Evolutionary conservation across 768 basidiomycete species (phyloP).

Genomic region (Lactifluus rugatus): DNA sequence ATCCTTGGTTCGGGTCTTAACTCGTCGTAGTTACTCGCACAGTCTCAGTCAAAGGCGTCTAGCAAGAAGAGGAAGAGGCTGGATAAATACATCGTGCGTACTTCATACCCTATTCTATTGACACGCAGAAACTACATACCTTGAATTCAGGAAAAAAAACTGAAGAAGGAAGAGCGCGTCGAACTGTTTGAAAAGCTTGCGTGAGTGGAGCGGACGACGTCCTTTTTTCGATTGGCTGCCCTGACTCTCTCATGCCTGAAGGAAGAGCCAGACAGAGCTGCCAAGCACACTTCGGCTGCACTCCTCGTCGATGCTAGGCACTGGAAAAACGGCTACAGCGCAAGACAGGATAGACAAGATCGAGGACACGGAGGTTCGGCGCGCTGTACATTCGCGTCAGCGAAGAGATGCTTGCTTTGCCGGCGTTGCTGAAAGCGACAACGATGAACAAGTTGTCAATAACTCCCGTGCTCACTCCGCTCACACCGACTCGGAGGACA

Average conservation of each 20-base stretch:
- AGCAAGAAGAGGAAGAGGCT: slow-evolving; percentile 42
- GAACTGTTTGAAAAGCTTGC: slow-evolving; percentile 71
- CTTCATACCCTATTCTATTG: background rate
- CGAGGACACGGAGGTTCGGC: slow-evolving; percentile 52
- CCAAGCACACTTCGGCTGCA: slow-evolving; percentile 50
- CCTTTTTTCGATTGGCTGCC: background rate
- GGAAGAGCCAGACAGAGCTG: slow-evolving; percentile 62
- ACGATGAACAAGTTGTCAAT: background rate
- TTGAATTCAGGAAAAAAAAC: slow-evolving; percentile 65
- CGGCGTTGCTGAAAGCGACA: slow-evolving; percentile 5
- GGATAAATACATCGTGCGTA: slow-evolving; percentile 40
- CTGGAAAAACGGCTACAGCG: slow-evolving; percentile 53
- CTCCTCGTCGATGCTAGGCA: slow-evolving; percentile 77
- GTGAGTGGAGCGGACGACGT: slow-evolving; percentile 43
- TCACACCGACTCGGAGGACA: background rate
- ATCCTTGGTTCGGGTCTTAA: background rate
- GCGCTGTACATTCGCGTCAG: slow-evolving; percentile 41
- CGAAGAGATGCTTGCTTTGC: slow-evolving; percentile 33
- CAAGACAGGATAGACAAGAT: slow-evolving; percentile 46
- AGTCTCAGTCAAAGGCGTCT: slow-evolving; percentile 29
- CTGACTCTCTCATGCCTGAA: slow-evolving; percentile 23
- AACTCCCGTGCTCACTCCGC: background rate
- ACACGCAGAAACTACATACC: background rate
- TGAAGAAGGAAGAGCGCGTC: slow-evolving; percentile 80
- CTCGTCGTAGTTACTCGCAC: slow-evolving; percentile 11